Percentiles rank a stretch among this genome's conserved stretches.
These are phyloP conservation scores for Alisma plantagoaquatica DNA, from an alignment of 106 monocot genomes.

Conservation along the genomic window DNA sequence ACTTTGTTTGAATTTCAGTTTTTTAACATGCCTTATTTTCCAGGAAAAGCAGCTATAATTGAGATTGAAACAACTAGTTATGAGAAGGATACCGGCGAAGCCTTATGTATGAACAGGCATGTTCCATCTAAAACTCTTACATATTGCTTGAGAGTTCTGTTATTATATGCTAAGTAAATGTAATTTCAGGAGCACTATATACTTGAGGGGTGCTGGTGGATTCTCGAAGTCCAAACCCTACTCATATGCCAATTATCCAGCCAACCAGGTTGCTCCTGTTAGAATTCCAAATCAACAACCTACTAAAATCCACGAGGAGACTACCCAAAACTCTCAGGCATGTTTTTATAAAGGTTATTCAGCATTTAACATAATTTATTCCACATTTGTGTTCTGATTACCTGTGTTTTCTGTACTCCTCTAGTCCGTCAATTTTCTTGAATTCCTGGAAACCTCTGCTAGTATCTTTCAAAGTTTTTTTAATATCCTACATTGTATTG, in stretches of 20 bases:
- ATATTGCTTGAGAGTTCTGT: neutral
- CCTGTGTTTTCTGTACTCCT: too few species aligned
- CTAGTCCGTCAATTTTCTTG: too few species aligned
- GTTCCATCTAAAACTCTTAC: neutral
- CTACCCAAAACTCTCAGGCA: conserved; percentile 63
- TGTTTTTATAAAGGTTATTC: neutral
- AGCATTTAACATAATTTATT: too few species aligned
- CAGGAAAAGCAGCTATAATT: conserved; percentile 87
- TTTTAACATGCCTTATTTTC: too few species aligned
- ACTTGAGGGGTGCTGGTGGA: conserved; percentile 85
- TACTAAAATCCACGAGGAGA: conserved; percentile 59
- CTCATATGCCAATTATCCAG: conserved; percentile 69
- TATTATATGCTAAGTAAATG: neutral
- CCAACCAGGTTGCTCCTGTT: conserved; percentile 50
- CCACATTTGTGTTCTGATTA: too few species aligned
- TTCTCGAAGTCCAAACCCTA: conserved; percentile 71
- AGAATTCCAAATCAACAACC: conserved; percentile 59
- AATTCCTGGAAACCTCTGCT: too few species aligned
- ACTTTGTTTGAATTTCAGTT: too few species aligned
- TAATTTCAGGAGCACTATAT: conserved; percentile 75
- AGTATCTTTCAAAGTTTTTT: too few species aligned
- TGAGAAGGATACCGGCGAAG: conserved; percentile 70
- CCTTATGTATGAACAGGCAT: conserved; percentile 86
- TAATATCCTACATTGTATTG: too few species aligned
- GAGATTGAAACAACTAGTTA: conserved; percentile 90